Base-by-base conservation (phyloP, 805 yeast species). In the Metschnikowia dekortorum region DNA sequence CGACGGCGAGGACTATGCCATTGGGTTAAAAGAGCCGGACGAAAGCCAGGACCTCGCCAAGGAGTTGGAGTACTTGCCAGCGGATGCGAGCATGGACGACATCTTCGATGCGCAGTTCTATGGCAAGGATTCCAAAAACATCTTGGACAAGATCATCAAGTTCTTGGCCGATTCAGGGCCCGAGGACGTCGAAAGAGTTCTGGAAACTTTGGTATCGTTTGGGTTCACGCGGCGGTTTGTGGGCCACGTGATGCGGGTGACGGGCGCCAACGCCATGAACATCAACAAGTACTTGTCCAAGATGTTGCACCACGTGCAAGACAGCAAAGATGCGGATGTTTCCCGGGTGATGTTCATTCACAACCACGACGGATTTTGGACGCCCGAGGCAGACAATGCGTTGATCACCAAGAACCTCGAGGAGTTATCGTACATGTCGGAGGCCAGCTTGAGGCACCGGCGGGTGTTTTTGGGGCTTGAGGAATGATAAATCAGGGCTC, bases 171-270 rank as follows among this genome's bases (percentile, higher is more conserved):
- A 38, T 14, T 47, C 44, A 30, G 52, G 44, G 1, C 38, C 48
- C 9, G 51, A 49, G 38, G 53, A 52, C 14, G 40, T 51, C n/a
- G 55, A 51, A 9, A 51, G 47, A 26, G 47, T 58, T 13, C 47
- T 46, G 36, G 44, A 49, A 26, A 39, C 39, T 13, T 49, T 58
- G 18, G 54, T 52, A 32, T 30, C 29, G 16, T 37, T 49, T 30
- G 61, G 61, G 4, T 53, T 58, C 34, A 51, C 58, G 7, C 48
- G 54, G 16, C 37, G 46, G 9, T 56, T 56, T 31, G 46, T 56
- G n/a, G 53, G 54, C 16, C 61, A 58, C 50, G 50, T 56, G 10
- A 44, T 58, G 41, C 50, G 55, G 10, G 57, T 54, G 22, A 58
- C 61, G 2, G 48, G 57, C 22, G 61, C 55, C 2, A 41, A 53